Evolutionary conservation across 2,329 filamentous ascomycete species (phyloP).

Genomic region (Colletotrichum gloeosporioides): DNA sequence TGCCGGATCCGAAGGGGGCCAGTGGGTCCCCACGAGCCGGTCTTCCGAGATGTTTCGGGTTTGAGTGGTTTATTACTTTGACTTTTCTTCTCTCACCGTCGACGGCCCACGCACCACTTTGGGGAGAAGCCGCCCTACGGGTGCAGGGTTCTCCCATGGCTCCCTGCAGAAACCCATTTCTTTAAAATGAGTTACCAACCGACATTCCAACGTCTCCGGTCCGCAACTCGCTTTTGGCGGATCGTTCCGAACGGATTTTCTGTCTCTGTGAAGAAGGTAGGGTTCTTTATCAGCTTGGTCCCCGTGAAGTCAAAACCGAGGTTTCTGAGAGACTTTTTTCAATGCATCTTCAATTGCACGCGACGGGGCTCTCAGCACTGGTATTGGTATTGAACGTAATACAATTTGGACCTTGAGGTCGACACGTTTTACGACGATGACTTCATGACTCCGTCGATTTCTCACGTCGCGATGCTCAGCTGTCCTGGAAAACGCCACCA

Average conservation of each 20-base stretch:
- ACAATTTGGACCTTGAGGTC: rapidly evolving
- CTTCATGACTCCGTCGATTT: background rate
- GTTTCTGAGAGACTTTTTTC: background rate
- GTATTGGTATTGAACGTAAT: rapidly evolving
- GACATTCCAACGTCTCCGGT: background rate
- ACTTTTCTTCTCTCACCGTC: background rate
- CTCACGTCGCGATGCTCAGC: background rate
- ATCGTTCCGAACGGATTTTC: rapidly evolving
- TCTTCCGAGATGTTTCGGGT: constrained; percentile 7
- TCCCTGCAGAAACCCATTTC: background rate
- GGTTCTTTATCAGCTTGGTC: rapidly evolving
- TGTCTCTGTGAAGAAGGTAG: background rate
- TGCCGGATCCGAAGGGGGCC: background rate
- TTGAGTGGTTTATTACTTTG: constrained; percentile 1
- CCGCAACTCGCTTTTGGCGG: rapidly evolving
- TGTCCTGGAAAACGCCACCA: background rate
- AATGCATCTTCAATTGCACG: background rate
- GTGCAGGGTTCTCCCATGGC: background rate
- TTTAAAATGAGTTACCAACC: background rate
- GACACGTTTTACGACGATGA: rapidly evolving
- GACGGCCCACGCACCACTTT: background rate
- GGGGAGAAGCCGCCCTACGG: background rate
- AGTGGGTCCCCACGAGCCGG: background rate
- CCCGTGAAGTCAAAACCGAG: rapidly evolving
- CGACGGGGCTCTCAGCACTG: rapidly evolving